These are phyloP conservation scores for Syzygium aqueum DNA, from an alignment of 345 rosid species.

Conservation along the genomic window DNA sequence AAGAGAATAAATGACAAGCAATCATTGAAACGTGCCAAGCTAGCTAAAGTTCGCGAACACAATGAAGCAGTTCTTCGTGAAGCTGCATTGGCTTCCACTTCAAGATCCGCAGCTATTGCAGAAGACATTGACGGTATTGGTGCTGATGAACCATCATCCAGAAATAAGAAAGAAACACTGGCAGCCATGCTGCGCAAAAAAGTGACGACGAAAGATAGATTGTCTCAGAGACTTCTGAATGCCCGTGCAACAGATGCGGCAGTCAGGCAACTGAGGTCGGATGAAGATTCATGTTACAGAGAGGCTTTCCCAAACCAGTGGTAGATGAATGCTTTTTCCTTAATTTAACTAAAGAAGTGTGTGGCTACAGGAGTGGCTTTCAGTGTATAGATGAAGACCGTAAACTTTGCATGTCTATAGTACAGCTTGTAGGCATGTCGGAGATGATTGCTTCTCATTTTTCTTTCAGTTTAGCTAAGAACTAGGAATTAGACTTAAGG, in stretches of 20 bases:
- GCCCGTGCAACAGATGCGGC: slow-evolving; percentile 40
- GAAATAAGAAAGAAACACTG: slow-evolving; percentile 52
- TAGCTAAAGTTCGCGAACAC: slow-evolving; percentile 65
- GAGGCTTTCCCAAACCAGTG: slow-evolving; percentile 85
- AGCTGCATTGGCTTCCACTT: slow-evolving; percentile 78
- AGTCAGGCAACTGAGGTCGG: slow-evolving; percentile 33
- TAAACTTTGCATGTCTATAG: neutral
- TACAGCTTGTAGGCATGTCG: neutral
- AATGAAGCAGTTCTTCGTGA: slow-evolving; percentile 62
- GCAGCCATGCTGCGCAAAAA: slow-evolving; percentile 56
- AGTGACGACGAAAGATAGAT: slow-evolving; percentile 54
- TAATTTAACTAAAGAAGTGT: neutral
- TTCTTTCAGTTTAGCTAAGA: neutral
- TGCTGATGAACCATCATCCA: slow-evolving; percentile 19
- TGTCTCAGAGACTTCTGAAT: slow-evolving; percentile 45
- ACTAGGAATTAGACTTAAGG: neutral
- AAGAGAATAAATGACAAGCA: slow-evolving; percentile 47
- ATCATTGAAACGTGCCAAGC: slow-evolving; percentile 51
- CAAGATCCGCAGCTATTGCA: slow-evolving; percentile 39
- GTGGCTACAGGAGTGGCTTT: neutral
- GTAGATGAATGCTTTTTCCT: slow-evolving; percentile 21
- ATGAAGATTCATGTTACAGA: slow-evolving; percentile 49
- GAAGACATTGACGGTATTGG: slow-evolving; percentile 23
- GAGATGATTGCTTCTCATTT: neutral
- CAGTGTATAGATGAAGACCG: neutral